phyloP scores from a whole-genome alignment of 805 yeast species.

The Metschnikowia hibisci region DNA sequence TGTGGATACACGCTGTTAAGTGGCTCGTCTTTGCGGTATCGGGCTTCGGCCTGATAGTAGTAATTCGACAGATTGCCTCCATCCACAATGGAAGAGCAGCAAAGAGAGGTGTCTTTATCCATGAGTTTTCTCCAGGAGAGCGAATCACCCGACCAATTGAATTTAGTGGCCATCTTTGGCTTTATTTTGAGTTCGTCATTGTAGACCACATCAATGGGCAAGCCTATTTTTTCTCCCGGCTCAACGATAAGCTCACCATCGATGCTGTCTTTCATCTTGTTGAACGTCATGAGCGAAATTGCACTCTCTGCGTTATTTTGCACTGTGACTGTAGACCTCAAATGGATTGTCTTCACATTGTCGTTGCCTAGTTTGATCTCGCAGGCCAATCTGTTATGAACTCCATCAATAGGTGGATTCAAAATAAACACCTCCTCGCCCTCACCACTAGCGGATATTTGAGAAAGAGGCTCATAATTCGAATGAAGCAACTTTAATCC shows the following conservation, averaged over 20 bases:
- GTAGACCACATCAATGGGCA: slow-evolving; percentile 73
- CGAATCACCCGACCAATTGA: slow-evolving; percentile 62
- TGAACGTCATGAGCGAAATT: slow-evolving; percentile 43
- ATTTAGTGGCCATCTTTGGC: slow-evolving; percentile 56
- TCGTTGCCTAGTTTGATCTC: slow-evolving; percentile 68
- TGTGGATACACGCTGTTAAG: slow-evolving; percentile 78
- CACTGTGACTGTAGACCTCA: slow-evolving; percentile 71
- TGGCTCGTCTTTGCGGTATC: slow-evolving; percentile 62
- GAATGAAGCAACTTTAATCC: slow-evolving; percentile 61
- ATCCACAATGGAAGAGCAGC: slow-evolving; percentile 48
- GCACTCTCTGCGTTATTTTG: slow-evolving; percentile 60
- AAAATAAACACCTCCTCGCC: slow-evolving; percentile 77
- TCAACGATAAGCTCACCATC: slow-evolving; percentile 36
- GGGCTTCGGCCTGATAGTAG: slow-evolving; percentile 71
- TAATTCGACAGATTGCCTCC: slow-evolving; percentile 43
- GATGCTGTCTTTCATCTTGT: slow-evolving; percentile 27
- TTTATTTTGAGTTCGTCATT: slow-evolving; percentile 52
- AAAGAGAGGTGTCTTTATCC: slow-evolving; percentile 48
- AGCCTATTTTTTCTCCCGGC: slow-evolving; percentile 56
- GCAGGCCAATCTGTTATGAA: slow-evolving; percentile 72
- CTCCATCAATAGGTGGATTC: slow-evolving; percentile 54
- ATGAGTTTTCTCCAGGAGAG: slow-evolving; percentile 64
- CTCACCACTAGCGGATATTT: slow-evolving; percentile 69
- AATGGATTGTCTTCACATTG: slow-evolving; percentile 71
- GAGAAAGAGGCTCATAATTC: slow-evolving; percentile 48